Percentiles rank a stretch among this genome's conserved stretches.
Evolutionary conservation across 2,329 filamentous ascomycete genomes (phyloP).

Genomic region (Myriosclerotinia duriaeana): DNA sequence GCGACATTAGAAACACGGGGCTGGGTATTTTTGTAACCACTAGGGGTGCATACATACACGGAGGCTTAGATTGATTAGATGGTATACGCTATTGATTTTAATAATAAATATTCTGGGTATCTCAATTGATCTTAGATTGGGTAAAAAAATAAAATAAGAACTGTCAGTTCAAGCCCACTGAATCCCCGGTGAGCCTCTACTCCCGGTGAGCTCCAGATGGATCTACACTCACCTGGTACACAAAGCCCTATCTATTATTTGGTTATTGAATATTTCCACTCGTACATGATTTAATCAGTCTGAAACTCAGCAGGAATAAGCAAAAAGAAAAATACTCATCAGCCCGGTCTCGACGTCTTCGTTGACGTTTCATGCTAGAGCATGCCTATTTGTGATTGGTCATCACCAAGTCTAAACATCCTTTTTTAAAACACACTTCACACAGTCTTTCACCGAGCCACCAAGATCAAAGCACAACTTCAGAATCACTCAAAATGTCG

Average conservation of each 20-base stretch:
- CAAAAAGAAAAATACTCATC: not conserved
- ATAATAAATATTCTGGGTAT: too few relatives aligned
- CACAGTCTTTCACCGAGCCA: slow-evolving; percentile 15
- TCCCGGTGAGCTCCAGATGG: not conserved
- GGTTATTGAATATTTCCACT: too few relatives aligned
- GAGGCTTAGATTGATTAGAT: not conserved
- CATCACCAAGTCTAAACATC: slow-evolving; percentile 7
- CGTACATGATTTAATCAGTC: not conserved
- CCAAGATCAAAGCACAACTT: slow-evolving; percentile 24
- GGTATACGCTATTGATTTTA: not conserved
- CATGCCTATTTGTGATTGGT: slow-evolving; percentile 9
- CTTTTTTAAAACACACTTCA: slow-evolving; percentile 23
- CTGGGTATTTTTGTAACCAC: not conserved
- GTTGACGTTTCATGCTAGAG: slow-evolving; percentile 16
- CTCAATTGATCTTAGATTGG: too few relatives aligned
- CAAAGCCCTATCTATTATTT: not conserved
- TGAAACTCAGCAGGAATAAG: not conserved
- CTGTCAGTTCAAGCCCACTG: not conserved
- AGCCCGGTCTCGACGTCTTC: not conserved
- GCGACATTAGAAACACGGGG: too few relatives aligned
- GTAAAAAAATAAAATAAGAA: not conserved
- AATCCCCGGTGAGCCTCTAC: not conserved
- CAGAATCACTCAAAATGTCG: slow-evolving; percentile 11
- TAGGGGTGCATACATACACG: too few relatives aligned
- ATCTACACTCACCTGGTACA: not conserved